These are phyloP conservation scores for Saraca asoca DNA, from an alignment of 331 rosid genomes.

Conservation along the genomic window DNA sequence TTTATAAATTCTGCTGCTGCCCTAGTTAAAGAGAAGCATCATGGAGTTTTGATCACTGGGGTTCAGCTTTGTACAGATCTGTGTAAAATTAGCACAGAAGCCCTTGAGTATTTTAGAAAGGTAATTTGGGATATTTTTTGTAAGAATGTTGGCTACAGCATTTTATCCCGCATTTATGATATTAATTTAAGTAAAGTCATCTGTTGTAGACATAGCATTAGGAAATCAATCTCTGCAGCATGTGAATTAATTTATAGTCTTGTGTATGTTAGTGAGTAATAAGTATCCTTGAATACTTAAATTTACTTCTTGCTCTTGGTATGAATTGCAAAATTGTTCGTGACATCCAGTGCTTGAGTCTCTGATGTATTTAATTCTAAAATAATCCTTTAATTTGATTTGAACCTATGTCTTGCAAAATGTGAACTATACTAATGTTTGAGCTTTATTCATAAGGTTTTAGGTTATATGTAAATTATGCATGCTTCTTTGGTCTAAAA, in stretches of 20 bases:
- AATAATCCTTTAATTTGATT: constrained; percentile 15
- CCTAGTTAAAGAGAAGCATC: constrained; percentile 94
- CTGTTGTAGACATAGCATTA: constrained; percentile 17
- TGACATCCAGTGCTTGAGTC: constrained; percentile 17
- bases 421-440: constrained; percentile 22
- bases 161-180: constrained; percentile 18
- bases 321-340: background rate
- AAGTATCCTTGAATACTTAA: constrained; percentile 12
- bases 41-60: constrained; percentile 94
- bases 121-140: constrained; percentile 47
- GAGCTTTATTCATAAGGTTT: constrained; percentile 1
- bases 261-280: constrained; percentile 22
- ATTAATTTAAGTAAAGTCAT: constrained; percentile 24
- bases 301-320: background rate
- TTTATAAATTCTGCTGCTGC: constrained; percentile 88
- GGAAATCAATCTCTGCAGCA: constrained; percentile 13
- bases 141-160: constrained; percentile 17
- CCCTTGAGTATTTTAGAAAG: constrained; percentile 89
- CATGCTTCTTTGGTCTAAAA: background rate
- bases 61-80: constrained; percentile 98
- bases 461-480: background rate
- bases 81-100: constrained; percentile 78
- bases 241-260: constrained; percentile 11
- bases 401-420: constrained; percentile 16
- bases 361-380: background rate